Base-by-base conservation (phyloP, 805 yeast species). In the Kazachstania viticola region DNA sequence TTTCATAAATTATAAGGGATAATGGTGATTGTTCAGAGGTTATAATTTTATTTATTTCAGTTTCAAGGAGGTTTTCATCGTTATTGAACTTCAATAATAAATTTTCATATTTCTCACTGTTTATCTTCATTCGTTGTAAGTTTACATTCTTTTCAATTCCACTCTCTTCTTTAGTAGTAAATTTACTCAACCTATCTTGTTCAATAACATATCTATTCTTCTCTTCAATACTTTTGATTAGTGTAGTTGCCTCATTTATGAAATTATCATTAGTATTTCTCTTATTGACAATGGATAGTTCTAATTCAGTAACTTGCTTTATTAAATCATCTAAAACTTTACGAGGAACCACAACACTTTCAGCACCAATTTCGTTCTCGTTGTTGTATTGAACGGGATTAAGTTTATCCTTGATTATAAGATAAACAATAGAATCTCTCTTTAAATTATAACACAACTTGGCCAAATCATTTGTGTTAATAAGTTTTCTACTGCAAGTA, bases 1-100 rank as follows among this genome's bases (percentile, higher is more conserved):
- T 33, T 14, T 33, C 28, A 23, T 29, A 33, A 12, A 33, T n/a
- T 5, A 16, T 29, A 5, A 33, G 14, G 3, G 30, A 26, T 5
- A 33, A 25, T 3, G 36, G 36, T 14, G 14, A 21, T 14, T 25
- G 21, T n/a, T 14, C n/a, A n/a, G n/a, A n/a, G n/a, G n/a, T n/a
- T n/a, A n/a, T n/a, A n/a, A n/a, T n/a, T n/a, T n/a, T n/a, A n/a
- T n/a, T n/a, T n/a, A n/a, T 4, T 17, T 29, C n/a, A 23, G 21
- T 22, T 9, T 28, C 25, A 7, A 32, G 12, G 6, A 15, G 15
- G 11, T 18, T 24, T 15, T 32, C 31, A 28, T 28, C 35, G 12
- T 24, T 28, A 15, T 28, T 19, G 28, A 28, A 28, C 15, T 14
- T 28, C 9, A 16, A 7, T 23, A 32, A 14, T 27, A 19, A 28